Evolutionary conservation across 1,284 basidiomycete species (phyloP).

Genomic region (Sanghuangporus weigelae): DNA sequence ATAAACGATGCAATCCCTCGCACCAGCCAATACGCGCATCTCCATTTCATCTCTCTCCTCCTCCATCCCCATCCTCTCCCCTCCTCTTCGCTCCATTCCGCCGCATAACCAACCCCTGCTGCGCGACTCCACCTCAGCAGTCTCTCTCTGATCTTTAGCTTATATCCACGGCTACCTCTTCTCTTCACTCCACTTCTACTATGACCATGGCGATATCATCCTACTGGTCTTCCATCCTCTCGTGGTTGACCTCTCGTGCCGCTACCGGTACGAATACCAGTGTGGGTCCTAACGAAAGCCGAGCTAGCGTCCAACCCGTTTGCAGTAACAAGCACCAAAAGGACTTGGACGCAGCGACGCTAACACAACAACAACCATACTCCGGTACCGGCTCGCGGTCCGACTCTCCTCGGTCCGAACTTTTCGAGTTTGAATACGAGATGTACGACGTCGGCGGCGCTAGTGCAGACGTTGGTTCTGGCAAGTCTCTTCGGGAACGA

Average conservation of each 20-base stretch:
- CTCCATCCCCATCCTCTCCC: not conserved
- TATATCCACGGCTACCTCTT: not conserved
- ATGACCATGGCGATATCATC: slow-evolving; percentile 1
- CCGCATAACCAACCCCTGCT: not conserved
- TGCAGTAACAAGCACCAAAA: not conserved
- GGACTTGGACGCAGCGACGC: not conserved
- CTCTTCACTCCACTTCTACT: not conserved
- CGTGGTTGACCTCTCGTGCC: slow-evolving; percentile 5
- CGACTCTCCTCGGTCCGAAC: not conserved
- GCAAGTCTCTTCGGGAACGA: not conserved
- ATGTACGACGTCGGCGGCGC: not conserved
- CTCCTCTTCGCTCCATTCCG: not conserved
- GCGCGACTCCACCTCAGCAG: not conserved
- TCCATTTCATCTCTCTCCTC: not conserved
- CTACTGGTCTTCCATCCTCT: slow-evolving; percentile 2
- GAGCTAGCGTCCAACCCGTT: not conserved
- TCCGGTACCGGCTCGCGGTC: not conserved
- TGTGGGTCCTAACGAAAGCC: not conserved
- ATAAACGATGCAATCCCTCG: not conserved
- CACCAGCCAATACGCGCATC: not conserved
- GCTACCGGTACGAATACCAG: not conserved
- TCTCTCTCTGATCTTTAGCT: not conserved
- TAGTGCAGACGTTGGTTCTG: too few species aligned
- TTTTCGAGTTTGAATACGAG: not conserved
- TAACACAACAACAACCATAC: not conserved